These are phyloP conservation scores for Plantago elongata DNA, from an alignment of 257 asterid genomes.

Conservation along the genomic window DNA sequence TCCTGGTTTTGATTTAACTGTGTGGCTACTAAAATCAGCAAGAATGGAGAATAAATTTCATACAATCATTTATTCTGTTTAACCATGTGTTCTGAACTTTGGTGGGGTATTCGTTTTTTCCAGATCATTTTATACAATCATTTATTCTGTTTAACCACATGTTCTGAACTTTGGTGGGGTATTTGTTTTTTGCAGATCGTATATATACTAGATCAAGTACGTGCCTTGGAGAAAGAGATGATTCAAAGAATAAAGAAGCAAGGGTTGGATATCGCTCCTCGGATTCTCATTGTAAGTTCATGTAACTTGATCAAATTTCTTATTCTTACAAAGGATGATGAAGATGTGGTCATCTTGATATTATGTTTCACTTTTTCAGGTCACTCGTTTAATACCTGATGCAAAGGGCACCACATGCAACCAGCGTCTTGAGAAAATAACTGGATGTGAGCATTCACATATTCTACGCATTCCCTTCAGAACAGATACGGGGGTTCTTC, in stretches of 20 bases:
- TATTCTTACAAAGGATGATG: not conserved
- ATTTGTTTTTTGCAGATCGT: conserved; percentile 51
- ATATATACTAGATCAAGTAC: conserved; percentile 96
- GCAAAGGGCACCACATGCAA: conserved; percentile 91
- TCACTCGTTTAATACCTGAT: conserved; percentile 94
- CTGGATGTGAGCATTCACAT: conserved; percentile 83
- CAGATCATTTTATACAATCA: conserved; percentile 56
- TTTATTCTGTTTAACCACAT: not conserved
- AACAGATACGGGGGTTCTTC: conserved; percentile 77
- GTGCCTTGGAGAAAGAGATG: conserved; percentile 94
- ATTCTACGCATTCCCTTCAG: conserved; percentile 87
- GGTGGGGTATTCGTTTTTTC: conserved; percentile 8
- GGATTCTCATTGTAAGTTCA: conserved; percentile 65
- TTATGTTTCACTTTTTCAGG: conserved; percentile 35
- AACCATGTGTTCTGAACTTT: not conserved
- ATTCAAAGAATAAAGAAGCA: conserved; percentile 76
- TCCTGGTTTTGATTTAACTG: not conserved
- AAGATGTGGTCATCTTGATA: not conserved
- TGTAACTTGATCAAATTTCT: conserved; percentile 3
- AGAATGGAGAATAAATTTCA: not conserved
- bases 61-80: not conserved
- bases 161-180: not conserved
- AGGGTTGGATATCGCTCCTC: conserved; percentile 74
- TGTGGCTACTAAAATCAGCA: not conserved
- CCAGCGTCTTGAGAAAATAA: conserved; percentile 79